Percentiles rank a stretch among this genome's conserved stretches.
These are phyloP conservation scores for Theileria luwenshuni DNA, from an alignment of 169 alveolate species.

Conservation along the genomic window DNA sequence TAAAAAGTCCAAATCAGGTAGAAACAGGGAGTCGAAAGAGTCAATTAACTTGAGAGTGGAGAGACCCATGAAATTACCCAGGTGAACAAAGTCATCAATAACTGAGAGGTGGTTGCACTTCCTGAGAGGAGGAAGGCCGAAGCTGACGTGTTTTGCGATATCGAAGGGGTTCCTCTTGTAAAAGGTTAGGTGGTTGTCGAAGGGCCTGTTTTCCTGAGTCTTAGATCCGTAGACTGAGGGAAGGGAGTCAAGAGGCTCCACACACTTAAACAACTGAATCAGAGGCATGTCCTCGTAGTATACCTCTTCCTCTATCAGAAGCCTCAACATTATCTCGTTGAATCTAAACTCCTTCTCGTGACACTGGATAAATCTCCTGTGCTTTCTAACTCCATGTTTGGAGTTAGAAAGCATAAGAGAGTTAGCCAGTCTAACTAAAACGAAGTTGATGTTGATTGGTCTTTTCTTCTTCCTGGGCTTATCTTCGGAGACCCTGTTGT, in stretches of 20 bases:
- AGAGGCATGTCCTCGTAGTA: conserved; percentile 75
- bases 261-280: conserved; percentile 48
- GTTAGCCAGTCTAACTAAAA: conserved; percentile 73
- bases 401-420: conserved; percentile 74
- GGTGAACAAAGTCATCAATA: conserved; percentile 47
- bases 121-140: conserved; percentile 58
- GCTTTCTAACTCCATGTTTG: conserved; percentile 62
- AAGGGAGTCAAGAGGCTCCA: conserved; percentile 23
- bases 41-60: conserved; percentile 17
- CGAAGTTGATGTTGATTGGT: conserved; percentile 69
- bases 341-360: conserved; percentile 78
- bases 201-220: conserved; percentile 30
- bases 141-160: conserved; percentile 27
- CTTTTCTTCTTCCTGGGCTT: background rate
- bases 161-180: conserved; percentile 58
- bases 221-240: conserved; percentile 42
- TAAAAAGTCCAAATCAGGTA: background rate
- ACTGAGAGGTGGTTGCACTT: conserved; percentile 55
- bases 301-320: conserved; percentile 66
- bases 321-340: conserved; percentile 73
- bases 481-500: background rate
- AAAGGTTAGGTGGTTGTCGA: conserved; percentile 14
- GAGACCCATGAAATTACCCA: conserved; percentile 44
- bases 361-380: conserved; percentile 64
- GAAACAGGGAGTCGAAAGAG: conserved; percentile 15